Evolutionary conservation across 2,329 filamentous ascomycete genomes (phyloP), one percentile per base, ranked within the genome.

Genomic region (Exophiala mesophila): DNA sequence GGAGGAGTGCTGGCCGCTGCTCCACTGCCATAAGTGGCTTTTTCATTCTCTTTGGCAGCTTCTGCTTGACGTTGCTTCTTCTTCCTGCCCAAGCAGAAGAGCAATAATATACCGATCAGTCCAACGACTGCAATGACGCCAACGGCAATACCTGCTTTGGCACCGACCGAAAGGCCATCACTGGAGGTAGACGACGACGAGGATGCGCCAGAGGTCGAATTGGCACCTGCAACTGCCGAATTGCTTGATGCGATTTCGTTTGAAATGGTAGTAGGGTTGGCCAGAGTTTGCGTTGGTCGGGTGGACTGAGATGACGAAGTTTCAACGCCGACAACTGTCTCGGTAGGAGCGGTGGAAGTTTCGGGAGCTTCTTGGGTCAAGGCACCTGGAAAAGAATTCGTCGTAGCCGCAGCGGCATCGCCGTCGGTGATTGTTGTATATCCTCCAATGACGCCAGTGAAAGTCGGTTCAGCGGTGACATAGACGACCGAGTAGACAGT

Each of bases 131-230:
- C 71, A 21, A 96, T 66, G 35, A 94, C 78, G 57, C 88, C 89
- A 59, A 96, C 81, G 4, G 83, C 87, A 49, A 96, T 77, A 47
- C 92, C 92, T 31, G 88, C 89, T 64, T 88, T 92, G 20, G 67
- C 70, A 38, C 68, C 68, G 12, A 59, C 58, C 2, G 65, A 63
- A 47, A 74, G 56, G 12, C 68, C 69, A 13, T 49, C 47, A n/a
- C 63, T 59, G 10, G 53, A 47, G 13, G 60, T 49, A 38, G 47
- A 21, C 23, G 43, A 45, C 5, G 40, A 45, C 12, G 41, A 38
- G 12, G 47, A 43, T 2, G 52, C 41, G 18, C 43, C 44, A 9
- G 49, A 37, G n/a, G 50, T 47, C 18, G 45, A 35, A 37, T 49
- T 47, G 28, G 50, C 44, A 38, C 45, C 41, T 3, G 40, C 30